Conservation (phyloP, 2,329 filamentous ascomycete species). For the Metarhizium anisopliae region DNA sequence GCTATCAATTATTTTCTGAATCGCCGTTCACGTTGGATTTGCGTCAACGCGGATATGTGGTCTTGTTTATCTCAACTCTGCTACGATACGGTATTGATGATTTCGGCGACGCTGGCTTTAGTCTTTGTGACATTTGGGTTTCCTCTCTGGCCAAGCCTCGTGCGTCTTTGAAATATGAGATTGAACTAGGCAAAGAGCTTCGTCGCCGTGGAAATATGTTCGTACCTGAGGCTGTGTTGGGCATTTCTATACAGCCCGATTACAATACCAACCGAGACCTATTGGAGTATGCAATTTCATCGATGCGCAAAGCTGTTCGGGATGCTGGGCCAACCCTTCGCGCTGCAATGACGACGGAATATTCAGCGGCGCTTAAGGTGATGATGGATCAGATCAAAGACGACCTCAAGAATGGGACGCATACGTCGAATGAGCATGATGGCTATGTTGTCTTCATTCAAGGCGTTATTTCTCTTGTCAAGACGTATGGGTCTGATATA, state of each 20-base stretch:
- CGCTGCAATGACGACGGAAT: constrained; percentile 29
- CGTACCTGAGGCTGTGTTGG: constrained; percentile 29
- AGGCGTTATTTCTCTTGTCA: constrained; percentile 42
- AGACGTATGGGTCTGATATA: constrained; percentile 43
- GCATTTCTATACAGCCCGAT: constrained; percentile 29
- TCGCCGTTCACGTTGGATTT: constrained; percentile 29
- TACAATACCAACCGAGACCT: constrained; percentile 40
- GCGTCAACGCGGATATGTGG: constrained; percentile 34
- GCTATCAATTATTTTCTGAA: constrained; percentile 41
- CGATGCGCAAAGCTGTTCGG: constrained; percentile 41
- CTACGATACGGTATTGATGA: constrained; percentile 37
- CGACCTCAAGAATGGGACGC: constrained; percentile 33
- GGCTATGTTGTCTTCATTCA: constrained; percentile 43
- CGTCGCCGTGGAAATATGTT: constrained; percentile 32
- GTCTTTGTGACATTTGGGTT: constrained; percentile 43
- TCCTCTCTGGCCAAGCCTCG: constrained; percentile 41
- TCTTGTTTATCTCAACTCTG: constrained; percentile 43
- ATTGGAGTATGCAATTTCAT: constrained; percentile 38
- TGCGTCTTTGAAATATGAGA: constrained; percentile 37
- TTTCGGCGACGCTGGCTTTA: constrained; percentile 35
- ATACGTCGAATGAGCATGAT: constrained; percentile 31
- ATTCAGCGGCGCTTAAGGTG: constrained; percentile 31
- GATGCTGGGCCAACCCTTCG: constrained; percentile 25
- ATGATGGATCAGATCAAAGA: constrained; percentile 46
- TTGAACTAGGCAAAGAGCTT: constrained; percentile 38